These are phyloP conservation scores for Rhododendron mucronatum DNA, from an alignment of 148 eudicot genomes.

Conservation along the genomic window DNA sequence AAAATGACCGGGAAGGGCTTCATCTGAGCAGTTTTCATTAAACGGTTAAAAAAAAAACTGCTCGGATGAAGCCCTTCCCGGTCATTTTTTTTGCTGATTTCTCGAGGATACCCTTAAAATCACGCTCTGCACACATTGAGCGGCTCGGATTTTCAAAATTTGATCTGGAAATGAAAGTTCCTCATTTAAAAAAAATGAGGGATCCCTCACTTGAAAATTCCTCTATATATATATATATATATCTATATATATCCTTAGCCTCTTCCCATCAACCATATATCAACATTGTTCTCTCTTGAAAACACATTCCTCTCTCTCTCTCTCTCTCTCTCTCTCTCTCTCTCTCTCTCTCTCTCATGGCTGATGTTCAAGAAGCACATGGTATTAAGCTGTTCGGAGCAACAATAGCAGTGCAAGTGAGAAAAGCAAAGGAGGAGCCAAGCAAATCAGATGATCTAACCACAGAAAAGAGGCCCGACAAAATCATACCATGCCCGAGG, in stretches of 20 bases:
- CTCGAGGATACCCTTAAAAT: too few species aligned
- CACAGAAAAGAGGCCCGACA: conserved; percentile 49
- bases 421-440: conserved; percentile 25
- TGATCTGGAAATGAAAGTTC: too few species aligned
- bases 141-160: too few species aligned
- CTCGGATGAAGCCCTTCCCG: too few species aligned
- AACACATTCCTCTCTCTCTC: neutral
- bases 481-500: conserved; percentile 71
- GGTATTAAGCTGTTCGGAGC: conserved; percentile 65
- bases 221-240: neutral
- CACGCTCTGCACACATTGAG: too few species aligned
- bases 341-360: conserved; percentile 12
- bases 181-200: too few species aligned
- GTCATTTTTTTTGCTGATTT: too few species aligned
- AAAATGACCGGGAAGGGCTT: too few species aligned
- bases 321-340: conserved; percentile 2
- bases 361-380: conserved; percentile 16
- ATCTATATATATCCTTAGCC: neutral
- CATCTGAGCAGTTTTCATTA: too few species aligned
- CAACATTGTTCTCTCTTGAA: neutral
- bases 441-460: conserved; percentile 19
- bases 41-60: too few species aligned
- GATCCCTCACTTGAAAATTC: too few species aligned
- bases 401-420: conserved; percentile 40
- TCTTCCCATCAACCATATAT: conserved; percentile 7